phyloP scores from a whole-genome alignment of 1,284 basidiomycete genomes.

The Kwoniella shivajii region DNA sequence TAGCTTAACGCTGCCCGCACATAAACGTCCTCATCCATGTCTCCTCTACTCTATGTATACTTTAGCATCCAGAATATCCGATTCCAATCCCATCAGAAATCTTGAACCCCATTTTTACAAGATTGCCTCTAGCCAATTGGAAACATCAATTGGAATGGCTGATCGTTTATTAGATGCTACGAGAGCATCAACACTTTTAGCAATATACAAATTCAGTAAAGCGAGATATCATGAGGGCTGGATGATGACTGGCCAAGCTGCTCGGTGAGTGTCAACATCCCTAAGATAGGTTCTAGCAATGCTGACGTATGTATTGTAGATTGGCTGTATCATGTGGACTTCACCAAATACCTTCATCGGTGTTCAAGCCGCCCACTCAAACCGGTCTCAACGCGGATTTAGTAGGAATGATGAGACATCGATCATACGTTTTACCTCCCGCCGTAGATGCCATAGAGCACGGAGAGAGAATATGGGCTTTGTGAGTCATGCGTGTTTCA shows the following conservation, averaged over 20 bases:
- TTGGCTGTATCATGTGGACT: slow-evolving; percentile 42
- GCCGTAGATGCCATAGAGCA: slow-evolving; percentile 41
- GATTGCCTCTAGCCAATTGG: slow-evolving; percentile 34
- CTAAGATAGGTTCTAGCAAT: neutral
- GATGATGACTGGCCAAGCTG: slow-evolving; percentile 40
- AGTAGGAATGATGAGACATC: slow-evolving; percentile 34
- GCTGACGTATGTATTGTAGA: slow-evolving; percentile 10
- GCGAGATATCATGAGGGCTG: slow-evolving; percentile 43
- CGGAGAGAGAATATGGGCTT: slow-evolving; percentile 47
- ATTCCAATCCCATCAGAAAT: slow-evolving; percentile 30
- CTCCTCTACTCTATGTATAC: slow-evolving; percentile 49
- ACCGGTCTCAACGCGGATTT: slow-evolving; percentile 18
- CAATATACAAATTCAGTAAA: slow-evolving; percentile 41
- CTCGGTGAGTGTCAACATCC: slow-evolving; percentile 18
- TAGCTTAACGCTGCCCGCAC: slow-evolving; percentile 35
- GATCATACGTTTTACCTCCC: slow-evolving; percentile 33
- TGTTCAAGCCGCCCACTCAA: slow-evolving; percentile 22
- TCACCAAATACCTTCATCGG: slow-evolving; percentile 38
- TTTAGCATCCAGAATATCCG: slow-evolving; percentile 35
- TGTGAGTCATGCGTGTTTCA: slow-evolving; percentile 29
- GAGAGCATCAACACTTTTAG: slow-evolving; percentile 40
- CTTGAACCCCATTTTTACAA: slow-evolving; percentile 43
- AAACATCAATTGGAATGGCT: slow-evolving; percentile 28
- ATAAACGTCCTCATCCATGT: slow-evolving; percentile 45
- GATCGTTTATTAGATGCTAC: slow-evolving; percentile 43